Conservation (phyloP, 2,329 filamentous ascomycete genomes). For the Rutstroemia sp. region DNA sequence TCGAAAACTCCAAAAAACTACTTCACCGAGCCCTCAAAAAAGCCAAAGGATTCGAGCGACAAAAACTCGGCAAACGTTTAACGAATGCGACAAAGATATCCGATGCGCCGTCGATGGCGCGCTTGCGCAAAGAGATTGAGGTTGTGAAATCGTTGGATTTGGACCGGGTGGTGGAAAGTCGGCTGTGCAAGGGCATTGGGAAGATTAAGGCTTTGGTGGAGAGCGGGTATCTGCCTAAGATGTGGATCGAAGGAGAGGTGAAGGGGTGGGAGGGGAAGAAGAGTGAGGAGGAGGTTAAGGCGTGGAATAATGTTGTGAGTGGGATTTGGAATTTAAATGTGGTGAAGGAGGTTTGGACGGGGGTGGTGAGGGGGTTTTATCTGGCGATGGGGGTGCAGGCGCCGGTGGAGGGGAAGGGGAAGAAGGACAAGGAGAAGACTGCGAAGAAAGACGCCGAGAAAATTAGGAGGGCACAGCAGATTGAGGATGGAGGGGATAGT, state of each 20-base stretch:
- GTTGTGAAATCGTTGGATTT: conserved; percentile 44
- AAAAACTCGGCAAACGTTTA: conserved; percentile 56
- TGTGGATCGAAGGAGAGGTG: conserved; percentile 11
- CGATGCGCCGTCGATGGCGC: conserved; percentile 42
- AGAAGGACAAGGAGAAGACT: conserved; percentile 1
- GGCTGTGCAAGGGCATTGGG: conserved; percentile 42
- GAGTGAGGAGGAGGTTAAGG: conserved; percentile 6
- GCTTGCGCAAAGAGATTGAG: conserved; percentile 54
- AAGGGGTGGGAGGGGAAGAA: conserved; percentile 4
- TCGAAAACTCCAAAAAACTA: conserved; percentile 50
- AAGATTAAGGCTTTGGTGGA: conserved; percentile 43
- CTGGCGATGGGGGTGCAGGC: conserved; percentile 25
- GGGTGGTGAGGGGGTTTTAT: conserved; percentile 28
- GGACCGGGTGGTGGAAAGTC: conserved; percentile 36
- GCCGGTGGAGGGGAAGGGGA: conserved; percentile 17
- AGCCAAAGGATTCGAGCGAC: conserved; percentile 70
- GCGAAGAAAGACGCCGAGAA: background rate
- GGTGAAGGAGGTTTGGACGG: conserved; percentile 41
- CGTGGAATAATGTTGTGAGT: conserved; percentile 42
- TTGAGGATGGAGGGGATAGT: background rate
- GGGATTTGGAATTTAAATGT: conserved; percentile 45
- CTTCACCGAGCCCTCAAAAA: conserved; percentile 62
- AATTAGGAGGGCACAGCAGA: background rate
- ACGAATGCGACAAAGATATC: conserved; percentile 44
- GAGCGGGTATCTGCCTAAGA: conserved; percentile 35